These are phyloP conservation scores for Kwoniella sp. DNA, from an alignment of 768 basidiomycete genomes.

Conservation along the genomic window DNA sequence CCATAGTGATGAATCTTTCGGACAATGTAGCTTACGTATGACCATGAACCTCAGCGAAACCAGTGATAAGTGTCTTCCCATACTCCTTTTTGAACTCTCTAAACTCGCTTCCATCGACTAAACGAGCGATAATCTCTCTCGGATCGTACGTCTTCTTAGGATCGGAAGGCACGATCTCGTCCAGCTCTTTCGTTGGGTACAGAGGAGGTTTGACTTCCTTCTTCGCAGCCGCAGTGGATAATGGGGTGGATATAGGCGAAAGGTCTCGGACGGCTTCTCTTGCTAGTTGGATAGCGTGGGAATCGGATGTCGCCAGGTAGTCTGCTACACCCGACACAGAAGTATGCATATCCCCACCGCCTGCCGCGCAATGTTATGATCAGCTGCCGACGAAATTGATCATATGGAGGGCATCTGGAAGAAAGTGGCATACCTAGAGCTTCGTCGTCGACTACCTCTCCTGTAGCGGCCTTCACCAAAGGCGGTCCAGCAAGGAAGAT, in stretches of 20 bases:
- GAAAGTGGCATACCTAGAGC: conserved; percentile 73
- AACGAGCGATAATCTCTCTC: conserved; percentile 86
- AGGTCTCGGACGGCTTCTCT: conserved; percentile 47
- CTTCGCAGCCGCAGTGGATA: not conserved
- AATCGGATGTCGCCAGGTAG: conserved; percentile 41
- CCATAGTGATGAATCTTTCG: no score
- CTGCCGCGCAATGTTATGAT: no score
- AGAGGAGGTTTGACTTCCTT: conserved; percentile 60
- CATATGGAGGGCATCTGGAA: no score
- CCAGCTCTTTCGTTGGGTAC: conserved; percentile 76
- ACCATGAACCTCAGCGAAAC: conserved; percentile 53
- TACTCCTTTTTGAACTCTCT: conserved; percentile 97
- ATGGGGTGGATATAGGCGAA: conserved; percentile 20
- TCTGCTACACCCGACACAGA: conserved; percentile 50
- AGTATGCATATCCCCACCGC: conserved; percentile 53
- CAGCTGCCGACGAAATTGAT: no score
- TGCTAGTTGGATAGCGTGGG: conserved; percentile 42
- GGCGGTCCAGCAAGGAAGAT: conserved; percentile 96
- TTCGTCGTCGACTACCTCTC: conserved; percentile 89
- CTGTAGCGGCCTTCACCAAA: conserved; percentile 90
- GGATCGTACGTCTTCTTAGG: conserved; percentile 86
- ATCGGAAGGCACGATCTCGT: conserved; percentile 90
- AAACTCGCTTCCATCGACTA: conserved; percentile 88
- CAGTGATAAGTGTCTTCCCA: conserved; percentile 81
- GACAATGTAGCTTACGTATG: conserved; percentile 36